Evolutionary conservation across 768 basidiomycete genomes (phyloP).

Genomic region (Phanerochaete carnosa): DNA sequence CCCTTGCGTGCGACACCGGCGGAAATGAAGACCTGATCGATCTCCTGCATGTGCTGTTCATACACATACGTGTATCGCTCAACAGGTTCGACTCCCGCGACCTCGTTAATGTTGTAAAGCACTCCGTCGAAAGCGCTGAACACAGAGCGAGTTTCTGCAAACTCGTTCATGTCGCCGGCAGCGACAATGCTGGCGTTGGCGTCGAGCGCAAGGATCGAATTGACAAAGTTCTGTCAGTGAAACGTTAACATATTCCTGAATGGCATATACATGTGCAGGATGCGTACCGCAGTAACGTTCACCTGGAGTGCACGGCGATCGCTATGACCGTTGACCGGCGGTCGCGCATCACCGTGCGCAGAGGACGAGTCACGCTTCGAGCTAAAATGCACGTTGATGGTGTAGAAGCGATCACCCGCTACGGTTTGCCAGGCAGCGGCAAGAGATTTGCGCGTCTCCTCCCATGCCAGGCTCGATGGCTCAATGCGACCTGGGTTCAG

Average conservation of each 20-base stretch:
- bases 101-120: constrained; percentile 49
- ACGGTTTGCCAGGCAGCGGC: constrained; percentile 53
- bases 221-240: constrained; percentile 41
- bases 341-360: constrained; percentile 51
- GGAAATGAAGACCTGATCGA: constrained; percentile 58
- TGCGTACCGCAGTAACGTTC: constrained; percentile 43
- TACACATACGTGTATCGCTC: constrained; percentile 64
- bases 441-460: constrained; percentile 54
- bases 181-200: constrained; percentile 46
- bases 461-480: constrained; percentile 53
- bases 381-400: constrained; percentile 57
- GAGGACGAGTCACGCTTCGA: constrained; percentile 58
- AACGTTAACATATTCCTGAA: neutral
- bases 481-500: constrained; percentile 63
- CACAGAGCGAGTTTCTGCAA: constrained; percentile 48
- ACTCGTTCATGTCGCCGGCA: constrained; percentile 65
- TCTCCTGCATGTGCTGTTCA: constrained; percentile 55
- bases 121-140: constrained; percentile 40
- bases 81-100: constrained; percentile 40
- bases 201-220: constrained; percentile 39
- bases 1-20: constrained; percentile 38
- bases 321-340: constrained; percentile 53
- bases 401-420: constrained; percentile 45
- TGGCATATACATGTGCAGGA: constrained; percentile 16
- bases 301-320: constrained; percentile 49